Conservation (phyloP, 2,329 filamentous ascomycete species). For the Exophiala sideris region DNA sequence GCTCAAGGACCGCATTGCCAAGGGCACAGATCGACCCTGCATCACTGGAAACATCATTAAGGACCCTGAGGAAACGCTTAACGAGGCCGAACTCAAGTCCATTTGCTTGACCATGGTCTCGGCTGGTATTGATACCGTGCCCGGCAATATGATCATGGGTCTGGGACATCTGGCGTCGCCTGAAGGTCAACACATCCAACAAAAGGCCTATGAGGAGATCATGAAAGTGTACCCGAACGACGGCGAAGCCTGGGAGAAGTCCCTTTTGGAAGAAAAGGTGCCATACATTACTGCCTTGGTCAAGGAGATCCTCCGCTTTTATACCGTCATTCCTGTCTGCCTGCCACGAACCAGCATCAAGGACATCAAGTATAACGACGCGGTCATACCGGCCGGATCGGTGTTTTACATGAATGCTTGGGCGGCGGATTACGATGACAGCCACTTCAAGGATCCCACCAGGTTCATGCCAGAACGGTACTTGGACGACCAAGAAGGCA, state of each 20-base stretch:
- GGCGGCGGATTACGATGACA: conserved; percentile 68
- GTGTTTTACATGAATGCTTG: conserved; percentile 82
- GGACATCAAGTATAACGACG: conserved; percentile 66
- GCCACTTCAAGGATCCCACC: conserved; percentile 62
- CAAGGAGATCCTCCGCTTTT: conserved; percentile 75
- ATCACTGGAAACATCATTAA: conserved; percentile 70
- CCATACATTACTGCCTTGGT: conserved; percentile 74
- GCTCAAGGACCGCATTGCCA: conserved; percentile 59
- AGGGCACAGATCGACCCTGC: conserved; percentile 64
- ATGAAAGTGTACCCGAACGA: conserved; percentile 63
- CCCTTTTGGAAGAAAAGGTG: conserved; percentile 69
- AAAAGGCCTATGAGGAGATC: conserved; percentile 67
- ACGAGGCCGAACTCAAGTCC: conserved; percentile 70
- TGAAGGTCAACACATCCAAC: conserved; percentile 67
- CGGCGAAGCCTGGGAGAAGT: conserved; percentile 72
- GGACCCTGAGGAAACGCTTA: conserved; percentile 65
- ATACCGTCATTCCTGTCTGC: conserved; percentile 75
- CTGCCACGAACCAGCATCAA: conserved; percentile 70
- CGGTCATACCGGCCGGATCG: conserved; percentile 68
- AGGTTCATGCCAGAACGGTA: conserved; percentile 70
- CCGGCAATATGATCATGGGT: conserved; percentile 74
- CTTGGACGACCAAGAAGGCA: conserved; percentile 50
- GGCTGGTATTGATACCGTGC: conserved; percentile 76
- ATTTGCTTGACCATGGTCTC: conserved; percentile 81
- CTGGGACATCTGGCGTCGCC: conserved; percentile 70